A percentile compares a stretch with the other conserved stretches of the same genome.
These are phyloP conservation scores for Fusarium temperatum DNA, from an alignment of 2,329 filamentous ascomycete species.

Conservation along the genomic window DNA sequence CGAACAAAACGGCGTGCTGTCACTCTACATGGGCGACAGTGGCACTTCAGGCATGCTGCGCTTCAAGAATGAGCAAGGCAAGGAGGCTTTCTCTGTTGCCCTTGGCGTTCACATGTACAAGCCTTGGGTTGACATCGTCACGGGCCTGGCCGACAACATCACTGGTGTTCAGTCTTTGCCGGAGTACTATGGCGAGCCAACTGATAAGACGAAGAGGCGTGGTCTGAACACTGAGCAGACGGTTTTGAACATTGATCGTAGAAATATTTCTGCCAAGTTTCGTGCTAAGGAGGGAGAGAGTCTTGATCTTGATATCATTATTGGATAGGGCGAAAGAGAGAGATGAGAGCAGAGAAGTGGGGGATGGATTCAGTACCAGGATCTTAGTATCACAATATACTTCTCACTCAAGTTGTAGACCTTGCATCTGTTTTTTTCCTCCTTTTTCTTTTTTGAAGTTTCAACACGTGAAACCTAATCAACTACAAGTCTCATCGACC, in stretches of 20 bases:
- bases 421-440: too few relatives aligned
- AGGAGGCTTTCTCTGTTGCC: slow-evolving; percentile 32
- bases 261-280: slow-evolving; percentile 24
- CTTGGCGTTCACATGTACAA: slow-evolving; percentile 33
- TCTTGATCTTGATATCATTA: slow-evolving; percentile 34
- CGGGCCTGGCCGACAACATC: slow-evolving; percentile 22
- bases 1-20: slow-evolving; percentile 10
- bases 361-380: background rate
- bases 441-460: too few relatives aligned
- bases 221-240: slow-evolving; percentile 14
- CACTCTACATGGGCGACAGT: slow-evolving; percentile 28
- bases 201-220: slow-evolving; percentile 5
- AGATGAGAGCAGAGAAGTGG: too few relatives aligned
- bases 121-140: slow-evolving; percentile 33
- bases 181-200: slow-evolving; percentile 27
- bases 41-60: slow-evolving; percentile 32
- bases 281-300: slow-evolving; percentile 19
- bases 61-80: slow-evolving; percentile 34
- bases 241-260: slow-evolving; percentile 29
- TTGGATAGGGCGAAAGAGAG: background rate
- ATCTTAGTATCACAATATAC: background rate
- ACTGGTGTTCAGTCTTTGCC: slow-evolving; percentile 32
- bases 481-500: too few relatives aligned
- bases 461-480: too few relatives aligned
- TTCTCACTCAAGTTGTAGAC: too few relatives aligned